These are phyloP conservation scores for Eimeria necatrix DNA, from an alignment of 169 alveolate species.

Conservation along the genomic window DNA sequence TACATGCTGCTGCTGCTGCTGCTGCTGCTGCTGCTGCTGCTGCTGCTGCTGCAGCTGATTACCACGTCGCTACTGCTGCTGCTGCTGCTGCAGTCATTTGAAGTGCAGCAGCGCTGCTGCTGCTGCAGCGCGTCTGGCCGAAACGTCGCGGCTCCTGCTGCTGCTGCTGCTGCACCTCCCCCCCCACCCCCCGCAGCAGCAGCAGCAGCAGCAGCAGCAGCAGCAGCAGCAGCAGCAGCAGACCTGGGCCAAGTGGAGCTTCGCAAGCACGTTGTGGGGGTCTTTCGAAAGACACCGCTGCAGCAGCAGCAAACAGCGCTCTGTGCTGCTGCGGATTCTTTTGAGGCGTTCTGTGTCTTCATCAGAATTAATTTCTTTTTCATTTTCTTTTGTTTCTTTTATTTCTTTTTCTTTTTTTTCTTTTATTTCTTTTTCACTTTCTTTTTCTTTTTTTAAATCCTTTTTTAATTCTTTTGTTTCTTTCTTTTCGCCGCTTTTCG, in stretches of 20 bases:
- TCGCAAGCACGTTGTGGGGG: conserved; percentile 49
- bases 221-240: too few relatives aligned
- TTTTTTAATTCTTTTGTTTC: not conserved
- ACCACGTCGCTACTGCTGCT: too few relatives aligned
- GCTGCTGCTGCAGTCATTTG: conserved; percentile 13
- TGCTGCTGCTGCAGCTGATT: not conserved
- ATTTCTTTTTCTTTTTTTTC: not conserved
- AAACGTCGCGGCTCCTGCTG: too few relatives aligned
- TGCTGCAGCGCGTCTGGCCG: too few relatives aligned
- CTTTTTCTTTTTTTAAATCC: not conserved
- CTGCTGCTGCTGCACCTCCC: too few relatives aligned
- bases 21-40: not conserved
- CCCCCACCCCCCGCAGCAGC: too few relatives aligned
- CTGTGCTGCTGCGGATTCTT: not conserved
- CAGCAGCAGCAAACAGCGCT: conserved; percentile 60
- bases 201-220: too few relatives aligned
- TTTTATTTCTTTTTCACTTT: not conserved
- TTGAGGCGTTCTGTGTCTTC: conserved; percentile 23
- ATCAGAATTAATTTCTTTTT: not conserved
- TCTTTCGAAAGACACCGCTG: conserved; percentile 50
- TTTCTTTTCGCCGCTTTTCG: too few relatives aligned
- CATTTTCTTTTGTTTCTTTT: not conserved
- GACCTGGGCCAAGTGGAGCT: conserved; percentile 68
- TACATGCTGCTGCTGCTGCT: not conserved
- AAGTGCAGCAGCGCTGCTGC: too few relatives aligned